Evolutionary conservation across 768 basidiomycete species (phyloP).

Genomic region (Boletus coccyginus): DNA sequence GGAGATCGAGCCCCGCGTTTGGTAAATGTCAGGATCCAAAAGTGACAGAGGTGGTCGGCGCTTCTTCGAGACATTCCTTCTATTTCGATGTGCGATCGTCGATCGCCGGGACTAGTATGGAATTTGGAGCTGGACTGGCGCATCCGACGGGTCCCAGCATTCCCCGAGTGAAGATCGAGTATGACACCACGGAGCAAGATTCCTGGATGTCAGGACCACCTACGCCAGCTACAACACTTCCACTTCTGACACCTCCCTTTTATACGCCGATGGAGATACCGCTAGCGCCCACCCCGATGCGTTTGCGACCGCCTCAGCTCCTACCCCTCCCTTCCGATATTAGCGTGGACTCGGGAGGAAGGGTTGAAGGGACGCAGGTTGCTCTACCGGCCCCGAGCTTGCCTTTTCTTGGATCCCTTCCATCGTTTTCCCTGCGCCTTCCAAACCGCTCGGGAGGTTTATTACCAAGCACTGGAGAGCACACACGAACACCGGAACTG

Average conservation of each 20-base stretch:
- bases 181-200: conserved; percentile 21
- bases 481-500: conserved; percentile 1
- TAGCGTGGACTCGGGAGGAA: neutral
- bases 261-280: conserved; percentile 28
- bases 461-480: conserved; percentile 18
- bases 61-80: conserved; percentile 7
- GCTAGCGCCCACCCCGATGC: conserved; percentile 12
- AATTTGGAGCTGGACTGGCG: neutral
- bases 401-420: conserved; percentile 4
- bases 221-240: conserved; percentile 22
- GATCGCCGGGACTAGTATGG: neutral
- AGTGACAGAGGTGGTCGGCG: neutral
- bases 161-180: conserved; percentile 24
- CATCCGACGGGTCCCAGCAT: neutral
- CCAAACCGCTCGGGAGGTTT: conserved; percentile 12
- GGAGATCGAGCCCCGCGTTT: conserved; percentile 19
- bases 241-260: conserved; percentile 23
- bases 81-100: conserved; percentile 7
- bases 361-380: conserved; percentile 8
- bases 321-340: conserved; percentile 1
- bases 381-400: neutral
- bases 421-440: conserved; percentile 17
- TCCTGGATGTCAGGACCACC: conserved; percentile 17
- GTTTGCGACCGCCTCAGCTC: conserved; percentile 2
- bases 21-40: conserved; percentile 1